These are phyloP conservation scores for Clathrus columnatus DNA, from an alignment of 768 basidiomycete genomes.

Conservation along the genomic window DNA sequence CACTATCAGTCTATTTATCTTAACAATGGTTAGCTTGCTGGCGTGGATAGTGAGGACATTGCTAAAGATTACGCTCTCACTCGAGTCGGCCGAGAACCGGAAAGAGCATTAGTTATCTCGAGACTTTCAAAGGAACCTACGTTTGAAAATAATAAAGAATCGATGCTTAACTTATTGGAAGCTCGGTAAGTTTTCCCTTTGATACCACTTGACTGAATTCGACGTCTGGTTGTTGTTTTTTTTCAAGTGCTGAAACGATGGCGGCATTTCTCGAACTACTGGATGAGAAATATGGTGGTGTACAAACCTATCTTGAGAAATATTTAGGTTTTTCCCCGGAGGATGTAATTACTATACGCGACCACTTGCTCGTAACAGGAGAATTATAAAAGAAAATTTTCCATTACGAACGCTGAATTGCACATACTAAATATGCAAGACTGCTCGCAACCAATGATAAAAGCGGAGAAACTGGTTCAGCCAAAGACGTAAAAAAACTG, in stretches of 20 bases:
- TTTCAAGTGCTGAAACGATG: constrained; percentile 63
- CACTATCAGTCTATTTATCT: background rate
- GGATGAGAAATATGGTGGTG: constrained; percentile 58
- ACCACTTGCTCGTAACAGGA: constrained; percentile 37
- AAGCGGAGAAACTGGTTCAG: no score
- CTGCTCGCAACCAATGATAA: no score
- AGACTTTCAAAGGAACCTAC: constrained; percentile 62
- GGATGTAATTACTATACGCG: constrained; percentile 52
- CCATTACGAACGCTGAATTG: no score
- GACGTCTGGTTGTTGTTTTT: background rate
- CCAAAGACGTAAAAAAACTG: no score
- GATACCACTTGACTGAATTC: background rate
- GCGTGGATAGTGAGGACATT: constrained; percentile 55
- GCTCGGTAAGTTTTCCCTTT: constrained; percentile 46
- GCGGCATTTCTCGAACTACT: constrained; percentile 55
- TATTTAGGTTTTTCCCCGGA: constrained; percentile 51
- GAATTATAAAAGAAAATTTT: background rate
- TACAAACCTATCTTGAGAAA: constrained; percentile 49
- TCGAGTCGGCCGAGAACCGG: constrained; percentile 71
- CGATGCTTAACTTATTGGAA: constrained; percentile 76
- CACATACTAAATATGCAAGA: no score
- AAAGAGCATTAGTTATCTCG: constrained; percentile 58
- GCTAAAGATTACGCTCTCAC: constrained; percentile 72
- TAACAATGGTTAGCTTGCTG: constrained; percentile 46
- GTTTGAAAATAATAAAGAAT: constrained; percentile 64